Evolutionary conservation across 75 land plant species (phyloP), one percentile per base, ranked within the genome.

Genomic region (Sequoia sempervirens): DNA sequence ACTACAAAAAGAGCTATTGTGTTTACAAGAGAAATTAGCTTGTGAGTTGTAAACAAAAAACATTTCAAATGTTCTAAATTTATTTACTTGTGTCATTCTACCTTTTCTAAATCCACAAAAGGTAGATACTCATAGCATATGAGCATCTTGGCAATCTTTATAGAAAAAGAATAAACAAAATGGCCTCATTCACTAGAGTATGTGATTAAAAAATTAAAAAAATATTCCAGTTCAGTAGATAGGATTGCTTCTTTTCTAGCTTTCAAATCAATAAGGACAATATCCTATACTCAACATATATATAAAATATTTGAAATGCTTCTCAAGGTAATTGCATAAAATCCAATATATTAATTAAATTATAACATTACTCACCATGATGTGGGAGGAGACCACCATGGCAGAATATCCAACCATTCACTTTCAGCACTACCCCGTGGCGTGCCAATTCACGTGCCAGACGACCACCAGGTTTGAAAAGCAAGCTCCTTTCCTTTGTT

Each of bases 341-440:
- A 23, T 45, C 12, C 28, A 26, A 41, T 26, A 5, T 43, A 26
- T 78, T 28, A 58, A 20, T 34, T 8, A 81, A 52, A 38, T 52
- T 45, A 38, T 40, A 30, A 72, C 38, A 75, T 13, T 28, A 72
- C 83, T 86, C 87, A 97, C 99, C 99, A 94, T 97, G 99, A 87
- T 97, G 99, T 88, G 99, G 99, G 83, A 94, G 95, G 84, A 97
- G 90, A 30, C 99, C 99, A 75, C 99, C 99, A 88, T 97, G 99
- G 81, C 98, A 97, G 82, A 97, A 97, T 5, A 97, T 84, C 99
- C 99, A 97, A 78, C 94, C 96, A 85, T 94, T 87, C 28, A 97
- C 91, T 81, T 93, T 91, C 47, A 97, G 88, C 68, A 94, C 96
- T 72, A 97, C 99, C 45, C 92, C 87, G 89, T 97, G 95, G 9